Evolutionary conservation across 2,329 filamentous ascomycete species (phyloP), one percentile per base, ranked within the genome.

Genomic region (Aureobasidium leucospermi): DNA sequence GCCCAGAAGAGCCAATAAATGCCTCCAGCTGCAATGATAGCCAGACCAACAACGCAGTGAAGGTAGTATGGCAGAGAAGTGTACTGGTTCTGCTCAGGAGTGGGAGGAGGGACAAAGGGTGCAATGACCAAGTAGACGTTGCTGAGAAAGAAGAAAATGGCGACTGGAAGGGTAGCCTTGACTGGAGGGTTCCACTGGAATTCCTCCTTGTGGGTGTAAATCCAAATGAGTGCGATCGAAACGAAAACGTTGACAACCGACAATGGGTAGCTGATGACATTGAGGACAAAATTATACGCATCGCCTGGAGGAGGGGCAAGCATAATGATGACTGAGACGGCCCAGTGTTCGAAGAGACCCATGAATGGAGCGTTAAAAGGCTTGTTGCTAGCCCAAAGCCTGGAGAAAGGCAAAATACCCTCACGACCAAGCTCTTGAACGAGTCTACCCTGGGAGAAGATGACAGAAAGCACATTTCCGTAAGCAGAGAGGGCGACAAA

Each of bases 391-490:
- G 84, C 84, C 78, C 81, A 87, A 64, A 87, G 74, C 0, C 76
- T 73, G 0, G 83, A 84, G 60, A 82, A 85, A 0, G 85, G 85
- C 1, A 88, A 71, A 16, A 87, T 78, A 32, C 85, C 85, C 4
- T 58, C 55, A 19, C 55, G 55, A 11, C 83, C 85, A 15, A 87
- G 79, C 68, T 86, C 84, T 69, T 86, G 85, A 0, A 85, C 84
- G 5, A 87, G 72, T 57, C 85, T 80, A 6, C 84, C 84, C 70
- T 87, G 84, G 0, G 85, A 85, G 71, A 88, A 88, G 63, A 87
- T 87, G 62, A 87, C 84, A 60, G 78, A 81, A 48, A 88, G 75
- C 13, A 88, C 82, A n/a, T 58, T 58, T 47, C 55, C 55, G 28
- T 58, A 58, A 28, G 55, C 85, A 0, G 85, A 87, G 0, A 88